Evolutionary conservation across 1,139 yeast species (phyloP).

Genomic region (Saccharomyces hybrid): DNA sequence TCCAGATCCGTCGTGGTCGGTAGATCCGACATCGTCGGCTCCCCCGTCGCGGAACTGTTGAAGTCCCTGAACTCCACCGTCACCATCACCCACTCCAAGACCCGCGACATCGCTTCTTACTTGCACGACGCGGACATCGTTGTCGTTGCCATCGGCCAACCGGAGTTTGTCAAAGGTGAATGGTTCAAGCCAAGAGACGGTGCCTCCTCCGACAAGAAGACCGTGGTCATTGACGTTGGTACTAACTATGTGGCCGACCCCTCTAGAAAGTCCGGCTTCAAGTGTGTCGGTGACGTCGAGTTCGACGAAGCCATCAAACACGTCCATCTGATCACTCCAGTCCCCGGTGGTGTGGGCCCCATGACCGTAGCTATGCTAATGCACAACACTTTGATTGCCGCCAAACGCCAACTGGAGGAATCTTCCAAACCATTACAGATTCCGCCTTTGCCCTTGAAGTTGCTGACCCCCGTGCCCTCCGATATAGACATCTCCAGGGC

Average conservation of each 20-base stretch:
- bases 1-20: slow-evolving; percentile 91
- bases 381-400: slow-evolving; percentile 79
- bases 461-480: slow-evolving; percentile 79
- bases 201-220: slow-evolving; percentile 47
- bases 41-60: slow-evolving; percentile 80
- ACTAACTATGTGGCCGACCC: slow-evolving; percentile 79
- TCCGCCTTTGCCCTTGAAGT: slow-evolving; percentile 53
- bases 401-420: slow-evolving; percentile 37
- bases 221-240: slow-evolving; percentile 93
- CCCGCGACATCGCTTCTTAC: slow-evolving; percentile 53
- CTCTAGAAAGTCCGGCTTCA: slow-evolving; percentile 71
- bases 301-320: slow-evolving; percentile 55
- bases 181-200: slow-evolving; percentile 43
- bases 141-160: slow-evolving; percentile 84
- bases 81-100: slow-evolving; percentile 60
- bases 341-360: slow-evolving; percentile 99
- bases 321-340: slow-evolving; percentile 84
- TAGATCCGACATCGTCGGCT: slow-evolving; percentile 92
- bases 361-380: slow-evolving; percentile 97
- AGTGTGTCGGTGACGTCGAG: slow-evolving; percentile 92
- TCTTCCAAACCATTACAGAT: slow-evolving; percentile 26
- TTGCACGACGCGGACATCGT: slow-evolving; percentile 78
- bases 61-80: slow-evolving; percentile 78
- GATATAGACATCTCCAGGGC: slow-evolving; percentile 89
- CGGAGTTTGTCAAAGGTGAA: slow-evolving; percentile 75